Base-by-base conservation (phyloP, 352 stramenopile genomes). In the Globisporangium paddicum region DNA sequence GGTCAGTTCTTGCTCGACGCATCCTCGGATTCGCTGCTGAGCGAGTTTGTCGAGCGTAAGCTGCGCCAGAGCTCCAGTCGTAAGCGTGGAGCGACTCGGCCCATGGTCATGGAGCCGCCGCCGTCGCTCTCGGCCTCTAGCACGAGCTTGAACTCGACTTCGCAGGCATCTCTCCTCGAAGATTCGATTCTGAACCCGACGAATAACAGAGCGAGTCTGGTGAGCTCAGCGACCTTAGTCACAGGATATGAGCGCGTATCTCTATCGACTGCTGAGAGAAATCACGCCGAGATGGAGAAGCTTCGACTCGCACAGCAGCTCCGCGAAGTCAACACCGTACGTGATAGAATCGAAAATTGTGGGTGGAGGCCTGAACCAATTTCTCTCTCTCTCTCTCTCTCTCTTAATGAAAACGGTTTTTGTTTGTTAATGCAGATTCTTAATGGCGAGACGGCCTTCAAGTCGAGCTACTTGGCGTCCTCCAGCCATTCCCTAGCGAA, bases 1-100 rank as follows among this genome's bases (percentile, higher is more conserved):
- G 60, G 61, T 21, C 62, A 65, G 32, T 82, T 86, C 51, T 55
- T 88, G 38, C 23, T 73, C 7, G 69, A 90, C 18, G 73, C 80
- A 18, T 86, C 80, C 9, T 70, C 73, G 0, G 78, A 89, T 56
- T 80, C 72, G 6, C 46, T 78, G 2, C 50, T 91, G 5, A 77
- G 69, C 30, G 78, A 88, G 19, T 89, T 82, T 30, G 75, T 90
- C 9, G 82, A 90, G 42, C 72, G 77, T 3, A 88, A 91, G 40
- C 55, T 91, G 13, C 76, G 69, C 21, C 59, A 60, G 37, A 77
- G 62, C 35, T 52, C 35, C 13, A 48, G 38, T 38, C 59, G 10
- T 13, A 55, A 23, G 30, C 35, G 40, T 35, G 30, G 44, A 16
- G 46, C 62, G 18, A 23, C 45, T 53, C 44, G 41, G 9, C 61